These are phyloP conservation scores for Elaeis guineensis DNA, from an alignment of 176 grass and related monocot genomes.

Conservation along the genomic window DNA sequence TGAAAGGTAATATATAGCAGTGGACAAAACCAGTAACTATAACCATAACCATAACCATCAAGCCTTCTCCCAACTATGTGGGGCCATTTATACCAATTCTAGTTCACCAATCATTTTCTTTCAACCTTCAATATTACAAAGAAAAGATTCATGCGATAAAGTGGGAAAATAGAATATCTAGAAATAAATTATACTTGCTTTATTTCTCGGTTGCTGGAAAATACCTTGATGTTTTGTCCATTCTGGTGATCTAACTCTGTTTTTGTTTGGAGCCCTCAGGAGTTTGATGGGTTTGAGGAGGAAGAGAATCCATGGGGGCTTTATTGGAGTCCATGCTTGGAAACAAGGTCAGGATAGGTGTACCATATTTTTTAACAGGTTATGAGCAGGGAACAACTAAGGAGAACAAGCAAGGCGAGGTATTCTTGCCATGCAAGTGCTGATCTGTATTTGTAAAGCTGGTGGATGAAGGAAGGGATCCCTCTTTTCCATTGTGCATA, in stretches of 20 bases:
- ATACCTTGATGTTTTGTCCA: conserved; percentile 21
- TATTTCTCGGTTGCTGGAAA: not conserved
- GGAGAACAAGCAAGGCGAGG: conserved; percentile 32
- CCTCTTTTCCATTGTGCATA: conserved; percentile 18
- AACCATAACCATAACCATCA: no score
- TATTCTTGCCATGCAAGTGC: conserved; percentile 45
- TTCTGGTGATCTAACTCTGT: not conserved
- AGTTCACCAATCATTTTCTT: no score
- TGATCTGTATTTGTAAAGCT: conserved; percentile 16
- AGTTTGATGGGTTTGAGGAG: not conserved
- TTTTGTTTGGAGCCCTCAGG: not conserved
- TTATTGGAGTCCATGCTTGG: conserved; percentile 21
- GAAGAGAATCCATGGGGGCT: not conserved
- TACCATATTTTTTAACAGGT: conserved; percentile 10
- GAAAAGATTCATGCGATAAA: no score
- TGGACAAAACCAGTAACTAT: no score
- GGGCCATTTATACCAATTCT: no score
- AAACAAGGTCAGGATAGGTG: conserved; percentile 16
- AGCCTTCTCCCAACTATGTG: not conserved
- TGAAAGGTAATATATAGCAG: no score
- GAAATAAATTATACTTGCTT: not conserved
- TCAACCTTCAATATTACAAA: no score
- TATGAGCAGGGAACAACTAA: conserved; percentile 13
- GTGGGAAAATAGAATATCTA: not conserved
- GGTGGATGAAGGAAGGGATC: conserved; percentile 40